phyloP scores from a whole-genome alignment of 2,329 filamentous ascomycete genomes.

The Cercospora canescens region DNA sequence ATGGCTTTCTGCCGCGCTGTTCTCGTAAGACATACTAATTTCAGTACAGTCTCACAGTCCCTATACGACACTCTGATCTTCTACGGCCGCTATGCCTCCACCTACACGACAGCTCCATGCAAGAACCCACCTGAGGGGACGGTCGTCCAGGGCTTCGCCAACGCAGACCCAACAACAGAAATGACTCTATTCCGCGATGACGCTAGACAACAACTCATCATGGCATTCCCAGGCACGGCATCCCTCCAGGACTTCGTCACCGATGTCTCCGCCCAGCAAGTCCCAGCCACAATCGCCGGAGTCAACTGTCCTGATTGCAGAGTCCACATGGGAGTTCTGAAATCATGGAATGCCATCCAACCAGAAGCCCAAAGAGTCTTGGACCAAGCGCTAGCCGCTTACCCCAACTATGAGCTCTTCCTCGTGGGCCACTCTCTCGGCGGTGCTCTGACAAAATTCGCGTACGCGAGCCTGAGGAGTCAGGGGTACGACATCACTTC shows the following conservation, averaged over 20 bases:
- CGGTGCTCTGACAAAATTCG: conserved; percentile 10
- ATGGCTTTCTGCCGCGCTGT: neutral
- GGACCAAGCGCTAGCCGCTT: neutral
- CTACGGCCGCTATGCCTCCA: conserved; percentile 12
- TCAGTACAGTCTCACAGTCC: conserved; percentile 1
- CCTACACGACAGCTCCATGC: conserved; percentile 8
- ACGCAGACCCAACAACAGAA: conserved; percentile 9
- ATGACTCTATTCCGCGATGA: conserved; percentile 17
- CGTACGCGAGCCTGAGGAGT: conserved; percentile 8
- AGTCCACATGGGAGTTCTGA: conserved; percentile 14
- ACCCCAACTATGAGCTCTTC: conserved; percentile 11
- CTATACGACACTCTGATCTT: conserved; percentile 15
- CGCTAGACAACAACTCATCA: conserved; percentile 6
- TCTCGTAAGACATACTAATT: neutral
- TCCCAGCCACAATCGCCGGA: conserved; percentile 11
- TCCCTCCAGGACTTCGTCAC: conserved; percentile 12
- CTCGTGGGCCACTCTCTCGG: conserved; percentile 14
- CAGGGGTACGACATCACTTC: conserved; percentile 3
- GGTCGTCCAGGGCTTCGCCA: conserved; percentile 15
- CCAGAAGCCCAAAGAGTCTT: conserved; percentile 1
- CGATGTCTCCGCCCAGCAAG: conserved; percentile 8
- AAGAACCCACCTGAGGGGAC: conserved; percentile 9
- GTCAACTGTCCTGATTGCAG: conserved; percentile 12
- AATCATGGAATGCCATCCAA: conserved; percentile 8
- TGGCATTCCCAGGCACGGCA: conserved; percentile 16